Evolutionary conservation across 1,139 yeast genomes (phyloP).

Genomic region (Suhomyces kunorum): DNA sequence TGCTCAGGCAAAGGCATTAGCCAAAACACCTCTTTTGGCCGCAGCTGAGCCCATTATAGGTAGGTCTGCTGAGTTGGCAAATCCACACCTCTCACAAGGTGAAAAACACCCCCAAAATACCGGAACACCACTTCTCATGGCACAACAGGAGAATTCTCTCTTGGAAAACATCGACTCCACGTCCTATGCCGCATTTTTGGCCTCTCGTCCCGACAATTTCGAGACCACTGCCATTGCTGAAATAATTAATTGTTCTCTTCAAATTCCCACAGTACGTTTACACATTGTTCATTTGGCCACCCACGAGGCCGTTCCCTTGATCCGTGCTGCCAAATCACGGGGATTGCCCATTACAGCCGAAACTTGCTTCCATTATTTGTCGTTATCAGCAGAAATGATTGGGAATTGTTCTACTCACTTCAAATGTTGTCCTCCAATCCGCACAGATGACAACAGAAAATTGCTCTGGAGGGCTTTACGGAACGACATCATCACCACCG

Average conservation of each 20-base stretch:
- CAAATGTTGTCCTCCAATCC: constrained; percentile 95
- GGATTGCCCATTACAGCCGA: constrained; percentile 74
- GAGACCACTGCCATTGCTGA: constrained; percentile 82
- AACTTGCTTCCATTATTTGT: constrained; percentile 89
- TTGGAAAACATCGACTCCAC: constrained; percentile 61
- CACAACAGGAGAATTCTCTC: constrained; percentile 44
- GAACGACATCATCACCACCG: constrained; percentile 70
- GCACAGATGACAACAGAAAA: constrained; percentile 68
- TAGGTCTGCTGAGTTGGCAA: constrained; percentile 48
- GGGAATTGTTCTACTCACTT: constrained; percentile 75
- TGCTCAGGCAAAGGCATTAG: constrained; percentile 53
- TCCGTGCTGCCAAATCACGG: constrained; percentile 61
- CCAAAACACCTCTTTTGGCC: constrained; percentile 54
- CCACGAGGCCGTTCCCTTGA: constrained; percentile 73
- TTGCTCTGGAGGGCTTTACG: constrained; percentile 76
- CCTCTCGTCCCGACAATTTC: constrained; percentile 84
- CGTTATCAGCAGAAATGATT: constrained; percentile 74
- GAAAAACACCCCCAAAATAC: constrained; percentile 7
- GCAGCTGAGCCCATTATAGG: constrained; percentile 62
- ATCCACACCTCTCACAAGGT: constrained; percentile 22
- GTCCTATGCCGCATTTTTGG: constrained; percentile 69
- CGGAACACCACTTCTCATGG: constrained; percentile 48
- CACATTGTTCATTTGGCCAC: constrained; percentile 93
- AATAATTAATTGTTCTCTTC: constrained; percentile 61
- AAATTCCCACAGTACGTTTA: constrained; percentile 64